Base-by-base conservation (phyloP, 495 filamentous ascomycete genomes). In the Podospora pseudopauciseta region DNA sequence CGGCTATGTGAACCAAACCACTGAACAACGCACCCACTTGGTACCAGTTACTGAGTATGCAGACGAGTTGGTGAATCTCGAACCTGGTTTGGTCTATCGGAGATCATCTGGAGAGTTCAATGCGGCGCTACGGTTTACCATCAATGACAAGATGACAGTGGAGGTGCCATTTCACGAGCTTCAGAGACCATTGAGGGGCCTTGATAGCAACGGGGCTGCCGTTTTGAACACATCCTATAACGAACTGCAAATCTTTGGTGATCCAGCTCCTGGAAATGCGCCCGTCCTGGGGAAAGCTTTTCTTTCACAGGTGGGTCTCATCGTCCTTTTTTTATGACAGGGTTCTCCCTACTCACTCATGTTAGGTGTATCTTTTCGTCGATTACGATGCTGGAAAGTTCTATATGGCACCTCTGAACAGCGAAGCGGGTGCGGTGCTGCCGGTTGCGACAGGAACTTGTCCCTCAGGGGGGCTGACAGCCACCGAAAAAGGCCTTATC, bases 211-310 rank as follows among this genome's bases (percentile, higher is more conserved):
- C 19, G 71, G 71, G 1, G 32, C 16, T 3, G 26, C 67, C 0
- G 60, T 67, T 16, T 4, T 67, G 0, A 65, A 70, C 27, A n/a
- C 23, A 5, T 13, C 60, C 5, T 68, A 70, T 23, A 70, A 60
- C 28, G 71, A 70, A 53, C 5, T 73, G 19, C 63, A 73, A 57
- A 68, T 73, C 7, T 73, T 66, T 61, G 53, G 32, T 1, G 55
- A 55, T 1, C 49, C 67, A 11, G 65, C 66, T 6, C 55, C 65
- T 5, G 58, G 6, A 20, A 59, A 70, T 39, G 67, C 66, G 5
- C 56, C 69, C 0, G 72, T 73, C 18, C n/a, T 73, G 11, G 72
- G 72, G 0, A 73, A 73, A 23, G 67, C 65, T 3, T 71, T 73
- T 60, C 64, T 73, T 0, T 73, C 72, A 18, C 65, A 70, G 59